Evolutionary conservation across 2,329 filamentous ascomycete species (phyloP).

Genomic region (Corynespora cassiicola): DNA sequence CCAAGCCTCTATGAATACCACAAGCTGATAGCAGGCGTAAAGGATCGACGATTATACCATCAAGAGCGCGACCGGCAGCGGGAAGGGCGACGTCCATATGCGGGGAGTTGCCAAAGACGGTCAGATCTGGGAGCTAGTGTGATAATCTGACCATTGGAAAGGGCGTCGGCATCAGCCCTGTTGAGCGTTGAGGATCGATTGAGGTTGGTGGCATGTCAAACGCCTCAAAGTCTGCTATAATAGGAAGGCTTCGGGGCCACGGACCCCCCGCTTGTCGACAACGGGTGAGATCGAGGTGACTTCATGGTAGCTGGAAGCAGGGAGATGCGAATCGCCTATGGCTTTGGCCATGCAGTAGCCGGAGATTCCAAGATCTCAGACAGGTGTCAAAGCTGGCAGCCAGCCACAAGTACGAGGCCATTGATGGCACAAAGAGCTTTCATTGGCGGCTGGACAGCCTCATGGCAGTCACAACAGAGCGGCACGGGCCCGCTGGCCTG

Average conservation of each 20-base stretch:
- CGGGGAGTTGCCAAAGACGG: no score
- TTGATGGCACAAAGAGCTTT: slow-evolving; percentile 6
- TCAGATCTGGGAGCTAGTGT: no score
- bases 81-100: no score
- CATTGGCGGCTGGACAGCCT: slow-evolving; percentile 17
- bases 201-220: slow-evolving; percentile 5
- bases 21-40: no score
- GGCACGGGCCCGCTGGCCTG: slow-evolving; percentile 3
- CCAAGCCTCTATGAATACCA: no score
- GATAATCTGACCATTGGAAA: no score
- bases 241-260: neutral
- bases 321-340: slow-evolving; percentile 15
- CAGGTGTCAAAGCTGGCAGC: slow-evolving; percentile 4
- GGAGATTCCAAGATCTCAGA: slow-evolving; percentile 21
- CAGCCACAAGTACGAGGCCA: slow-evolving; percentile 15
- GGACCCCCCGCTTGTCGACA: slow-evolving; percentile 18
- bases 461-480: neutral
- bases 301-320: slow-evolving; percentile 13
- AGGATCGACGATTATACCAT: slow-evolving; percentile 1
- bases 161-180: no score
- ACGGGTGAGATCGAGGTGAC: slow-evolving; percentile 20
- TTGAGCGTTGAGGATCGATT: no score
- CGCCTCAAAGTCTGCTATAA: neutral
- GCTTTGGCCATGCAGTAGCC: slow-evolving; percentile 14
- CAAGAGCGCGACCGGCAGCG: no score